Percentiles rank a stretch among this genome's conserved stretches.
These are phyloP conservation scores for Bacidia rubella DNA, from an alignment of 495 filamentous ascomycete genomes.

Conservation along the genomic window DNA sequence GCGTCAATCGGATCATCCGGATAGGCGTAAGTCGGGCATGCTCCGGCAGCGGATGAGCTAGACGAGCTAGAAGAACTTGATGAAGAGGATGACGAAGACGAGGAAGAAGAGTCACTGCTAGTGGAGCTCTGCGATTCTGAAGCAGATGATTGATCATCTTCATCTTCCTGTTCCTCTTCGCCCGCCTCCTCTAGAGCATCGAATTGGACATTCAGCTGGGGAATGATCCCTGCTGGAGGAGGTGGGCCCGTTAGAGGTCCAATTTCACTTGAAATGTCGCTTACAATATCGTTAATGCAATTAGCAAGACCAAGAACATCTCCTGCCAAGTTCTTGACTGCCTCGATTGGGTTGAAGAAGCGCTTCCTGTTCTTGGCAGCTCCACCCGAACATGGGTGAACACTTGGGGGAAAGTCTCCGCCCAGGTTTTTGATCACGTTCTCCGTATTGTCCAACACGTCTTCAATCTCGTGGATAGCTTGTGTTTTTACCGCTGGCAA, in stretches of 20 bases:
- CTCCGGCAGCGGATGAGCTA: not conserved
- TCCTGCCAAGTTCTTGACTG: not conserved
- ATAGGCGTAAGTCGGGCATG: not conserved
- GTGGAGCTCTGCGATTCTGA: not conserved
- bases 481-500: slow-evolving; percentile 6
- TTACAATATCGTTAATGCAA: slow-evolving; percentile 8
- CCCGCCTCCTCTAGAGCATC: slow-evolving; percentile 8
- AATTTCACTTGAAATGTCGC: slow-evolving; percentile 6
- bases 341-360: not conserved
- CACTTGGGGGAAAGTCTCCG: slow-evolving; percentile 1
- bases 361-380: not conserved
- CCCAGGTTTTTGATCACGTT: slow-evolving; percentile 2
- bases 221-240: slow-evolving; percentile 3
- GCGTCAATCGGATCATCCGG: not conserved
- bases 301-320: slow-evolving; percentile 8
- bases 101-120: not conserved
- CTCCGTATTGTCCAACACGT: not conserved
- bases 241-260: slow-evolving; percentile 7
- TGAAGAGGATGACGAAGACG: not conserved
- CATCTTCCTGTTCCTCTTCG: slow-evolving; percentile 6
- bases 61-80: not conserved
- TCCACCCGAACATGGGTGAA: slow-evolving; percentile 1
- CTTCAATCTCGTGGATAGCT: slow-evolving; percentile 3
- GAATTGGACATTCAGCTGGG: not conserved
- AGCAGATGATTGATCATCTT: not conserved